A percentile compares a stretch with the other conserved stretches of the same genome.
phyloP scores from a whole-genome alignment of 306 rosid genomes.

The Rosa persica region DNA sequence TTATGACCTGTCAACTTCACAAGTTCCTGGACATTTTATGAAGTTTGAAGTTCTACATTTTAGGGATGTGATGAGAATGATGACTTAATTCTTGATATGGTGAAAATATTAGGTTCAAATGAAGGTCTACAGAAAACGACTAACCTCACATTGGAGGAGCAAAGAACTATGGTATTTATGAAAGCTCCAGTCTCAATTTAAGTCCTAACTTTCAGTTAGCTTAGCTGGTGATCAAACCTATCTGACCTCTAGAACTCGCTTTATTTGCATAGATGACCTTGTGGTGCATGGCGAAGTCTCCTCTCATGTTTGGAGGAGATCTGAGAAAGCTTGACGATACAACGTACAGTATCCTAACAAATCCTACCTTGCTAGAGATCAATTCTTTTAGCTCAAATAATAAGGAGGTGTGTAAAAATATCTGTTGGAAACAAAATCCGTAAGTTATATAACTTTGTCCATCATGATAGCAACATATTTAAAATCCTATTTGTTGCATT shows the following conservation, averaged over 20 bases:
- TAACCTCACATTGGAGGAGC: slow-evolving; percentile 55
- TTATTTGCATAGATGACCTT: slow-evolving; percentile 65
- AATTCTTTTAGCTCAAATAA: slow-evolving; percentile 68
- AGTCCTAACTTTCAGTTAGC: background rate
- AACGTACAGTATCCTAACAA: slow-evolving; percentile 54
- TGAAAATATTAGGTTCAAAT: slow-evolving; percentile 55
- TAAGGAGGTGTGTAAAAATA: slow-evolving; percentile 62
- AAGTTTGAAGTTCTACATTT: slow-evolving; percentile 20
- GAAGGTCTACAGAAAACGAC: slow-evolving; percentile 67
- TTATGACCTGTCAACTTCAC: background rate
- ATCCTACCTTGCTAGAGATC: slow-evolving; percentile 76
- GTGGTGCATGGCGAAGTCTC: slow-evolving; percentile 94
- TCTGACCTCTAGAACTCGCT: slow-evolving; percentile 3
- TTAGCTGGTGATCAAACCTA: slow-evolving; percentile 9
- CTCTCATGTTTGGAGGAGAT: slow-evolving; percentile 97
- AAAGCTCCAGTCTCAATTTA: slow-evolving; percentile 3
- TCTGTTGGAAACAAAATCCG: background rate
- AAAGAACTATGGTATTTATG: slow-evolving; percentile 70
- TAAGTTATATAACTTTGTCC: slow-evolving; percentile 2
- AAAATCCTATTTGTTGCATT: slow-evolving; percentile 29
- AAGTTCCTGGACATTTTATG: background rate
- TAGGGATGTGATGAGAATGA: slow-evolving; percentile 9
- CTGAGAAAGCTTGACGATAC: slow-evolving; percentile 57
- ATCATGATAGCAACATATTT: slow-evolving; percentile 4
- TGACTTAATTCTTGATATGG: background rate